These are phyloP conservation scores for Pueraria montana DNA, from an alignment of 306 rosid genomes.

Conservation along the genomic window DNA sequence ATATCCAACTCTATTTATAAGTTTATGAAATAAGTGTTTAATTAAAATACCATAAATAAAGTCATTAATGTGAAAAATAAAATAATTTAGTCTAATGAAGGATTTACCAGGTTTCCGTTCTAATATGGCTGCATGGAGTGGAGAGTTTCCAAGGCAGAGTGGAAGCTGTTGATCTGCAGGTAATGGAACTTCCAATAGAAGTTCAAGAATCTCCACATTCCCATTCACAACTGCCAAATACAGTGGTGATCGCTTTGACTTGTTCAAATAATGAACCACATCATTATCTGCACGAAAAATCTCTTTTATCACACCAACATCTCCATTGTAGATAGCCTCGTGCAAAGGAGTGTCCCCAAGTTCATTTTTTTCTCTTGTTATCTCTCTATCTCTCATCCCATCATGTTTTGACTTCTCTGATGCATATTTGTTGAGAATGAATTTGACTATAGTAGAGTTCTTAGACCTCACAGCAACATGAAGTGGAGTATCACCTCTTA, in stretches of 20 bases:
- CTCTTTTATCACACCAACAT: not conserved
- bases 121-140: constrained; percentile 40
- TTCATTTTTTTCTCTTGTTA: constrained; percentile 3
- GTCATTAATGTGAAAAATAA: too few species aligned
- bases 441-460: too few species aligned
- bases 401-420: too few species aligned
- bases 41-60: too few species aligned
- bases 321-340: constrained; percentile 28
- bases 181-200: constrained; percentile 18
- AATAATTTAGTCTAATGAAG: too few species aligned
- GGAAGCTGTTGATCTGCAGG: not conserved
- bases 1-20: too few species aligned
- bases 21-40: too few species aligned
- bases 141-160: constrained; percentile 25
- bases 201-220: not conserved
- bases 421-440: too few species aligned
- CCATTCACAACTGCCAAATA: constrained; percentile 35
- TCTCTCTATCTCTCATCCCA: too few species aligned
- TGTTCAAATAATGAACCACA: constrained; percentile 2
- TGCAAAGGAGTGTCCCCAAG: constrained; percentile 46
- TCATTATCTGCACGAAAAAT: not conserved
- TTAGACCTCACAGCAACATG: too few species aligned
- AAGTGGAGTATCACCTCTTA: too few species aligned
- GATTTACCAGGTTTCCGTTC: not conserved
- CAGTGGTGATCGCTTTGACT: constrained; percentile 37